Evolutionary conservation across 805 yeast genomes (phyloP).

Genomic region (Schwanniomyces vanrijiae): DNA sequence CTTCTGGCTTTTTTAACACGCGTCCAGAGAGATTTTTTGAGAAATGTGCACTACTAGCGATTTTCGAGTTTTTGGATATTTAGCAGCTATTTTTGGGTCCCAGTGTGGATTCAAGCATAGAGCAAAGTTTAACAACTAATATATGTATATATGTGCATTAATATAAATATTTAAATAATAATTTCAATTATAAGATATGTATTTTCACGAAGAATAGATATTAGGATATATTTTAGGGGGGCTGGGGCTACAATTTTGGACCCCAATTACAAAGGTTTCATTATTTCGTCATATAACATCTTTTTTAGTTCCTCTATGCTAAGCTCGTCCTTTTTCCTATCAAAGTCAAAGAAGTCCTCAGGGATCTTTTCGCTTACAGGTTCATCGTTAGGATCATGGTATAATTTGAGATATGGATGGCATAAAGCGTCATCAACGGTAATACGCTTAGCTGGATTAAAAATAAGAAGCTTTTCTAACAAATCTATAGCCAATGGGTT

Average conservation of each 20-base stretch:
- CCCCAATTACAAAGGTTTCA: slow-evolving; percentile 47
- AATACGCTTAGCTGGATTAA: slow-evolving; percentile 70
- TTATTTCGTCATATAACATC: slow-evolving; percentile 78
- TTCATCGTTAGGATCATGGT: slow-evolving; percentile 94
- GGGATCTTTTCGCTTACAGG: slow-evolving; percentile 84
- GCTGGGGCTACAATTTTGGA: no score
- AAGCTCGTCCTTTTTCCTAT: slow-evolving; percentile 75
- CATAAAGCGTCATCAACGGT: slow-evolving; percentile 74
- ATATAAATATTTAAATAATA: no score
- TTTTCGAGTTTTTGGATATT: background rate
- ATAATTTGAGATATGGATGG: slow-evolving; percentile 85
- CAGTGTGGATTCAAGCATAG: no score
- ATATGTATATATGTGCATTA: background rate
- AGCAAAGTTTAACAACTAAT: no score
- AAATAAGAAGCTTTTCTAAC: slow-evolving; percentile 60
- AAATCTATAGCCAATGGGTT: slow-evolving; percentile 56
- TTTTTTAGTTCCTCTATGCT: slow-evolving; percentile 73
- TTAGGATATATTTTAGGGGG: no score
- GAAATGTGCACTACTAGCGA: background rate
- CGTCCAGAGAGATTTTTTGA: slow-evolving; percentile 5
- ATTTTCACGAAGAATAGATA: background rate
- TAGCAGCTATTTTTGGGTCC: background rate
- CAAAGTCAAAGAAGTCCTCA: slow-evolving; percentile 86
- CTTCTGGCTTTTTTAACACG: slow-evolving; percentile 4
- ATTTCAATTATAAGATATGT: no score